Evolutionary conservation across 2,329 filamentous ascomycete species (phyloP), one percentile per base, ranked within the genome.

Genomic region (Aspergillus awamori): DNA sequence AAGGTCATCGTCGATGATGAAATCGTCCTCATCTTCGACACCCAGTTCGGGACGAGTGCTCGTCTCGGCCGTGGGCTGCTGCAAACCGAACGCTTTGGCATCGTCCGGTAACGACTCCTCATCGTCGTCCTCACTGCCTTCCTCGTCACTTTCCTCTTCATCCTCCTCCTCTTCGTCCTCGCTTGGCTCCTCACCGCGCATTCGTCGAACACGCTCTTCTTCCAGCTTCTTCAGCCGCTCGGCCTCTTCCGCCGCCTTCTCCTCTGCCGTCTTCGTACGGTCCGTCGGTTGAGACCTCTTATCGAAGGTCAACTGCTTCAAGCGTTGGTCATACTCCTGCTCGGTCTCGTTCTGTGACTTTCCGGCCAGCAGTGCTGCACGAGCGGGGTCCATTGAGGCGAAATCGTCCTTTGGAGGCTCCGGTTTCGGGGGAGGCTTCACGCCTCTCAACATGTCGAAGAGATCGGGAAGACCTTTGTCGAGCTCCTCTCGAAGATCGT

Each of bases 11-110:
- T 98, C 94, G 63, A 97, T 88, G 26, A 94, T 74, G 70, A 98
- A 98, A 69, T 97, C 92, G 69, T 98, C 94, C 73, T 98, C 94
- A 68, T 97, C 94, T 66, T 97, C 93, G 36, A 96, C 89, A 5
- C 88, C 91, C 17, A 93, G 70, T 24, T 81, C 78, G 39, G 73
- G 72, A 33, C 73, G 78, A 61, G 67, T 76, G 67, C 58, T 71
- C 63, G 65, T 73, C 67, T 72, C 74, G 43, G 70, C 71, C 26
- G 70, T 69, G 48, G 71, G 76, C 60, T 89, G 84, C 7, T 86
- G 87, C 33, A 89, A 77, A 1, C 87, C 87, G 70, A 89, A 89
- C 53, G 82, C 81, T 53, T 81, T 83, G 13, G 86, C 86, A 70
- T 89, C 86, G 61, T 88, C 84, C 5, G 74, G 70, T 8, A 77